Base-by-base conservation (phyloP, 495 filamentous ascomycete species). In the Penicillium coprophilum region DNA sequence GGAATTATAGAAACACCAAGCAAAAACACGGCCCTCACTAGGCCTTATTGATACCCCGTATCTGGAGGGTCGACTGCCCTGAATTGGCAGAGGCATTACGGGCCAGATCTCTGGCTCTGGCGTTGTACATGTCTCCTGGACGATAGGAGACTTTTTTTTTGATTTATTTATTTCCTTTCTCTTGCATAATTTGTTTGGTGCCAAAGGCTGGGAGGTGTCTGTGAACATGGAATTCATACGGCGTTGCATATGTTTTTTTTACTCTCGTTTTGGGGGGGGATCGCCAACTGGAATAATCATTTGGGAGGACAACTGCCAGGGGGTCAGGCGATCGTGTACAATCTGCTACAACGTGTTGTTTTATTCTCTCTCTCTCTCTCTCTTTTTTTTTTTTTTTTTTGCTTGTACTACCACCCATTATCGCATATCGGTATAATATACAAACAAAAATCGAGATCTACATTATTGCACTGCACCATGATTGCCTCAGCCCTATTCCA, bases 101-200 rank as follows among this genome's bases (percentile, higher is more conserved):
- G 66, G 66, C 58, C 56, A 62, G 57, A 45, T 50, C 45, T 49
- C 62, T 67, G 68, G 62, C 60, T 57, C 52, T 62, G 70, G 71
- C 70, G 71, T 76, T 74, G 64, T 71, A 69, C 62, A 73, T 66
- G 66, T 70, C 50, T 56, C 54, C 45, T 50, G 41, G 52, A 48
- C 45, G 20, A 46, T 55, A 44, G 59, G 57, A 59, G 59, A 63
- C 60, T 63, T 38, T 38, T n/a, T n/a, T 34, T 34, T 59, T 60
- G 55, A 60, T 63, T 52, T 50, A 50, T 57, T 57, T 53, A 44
- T 53, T 53, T 34, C 34, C 28, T 50, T 65, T 53, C 54, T 63
- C 45, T 62, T 71, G 59, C 60, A 69, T 70, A 65, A 63, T 71
- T 66, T 69, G 52, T 59, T 31, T 46, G 53, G 63, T 58, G 57